Evolutionary conservation across 1,139 yeast species (phyloP), one percentile per base, ranked within the genome.

Genomic region (Debaryomyces coudertii): DNA sequence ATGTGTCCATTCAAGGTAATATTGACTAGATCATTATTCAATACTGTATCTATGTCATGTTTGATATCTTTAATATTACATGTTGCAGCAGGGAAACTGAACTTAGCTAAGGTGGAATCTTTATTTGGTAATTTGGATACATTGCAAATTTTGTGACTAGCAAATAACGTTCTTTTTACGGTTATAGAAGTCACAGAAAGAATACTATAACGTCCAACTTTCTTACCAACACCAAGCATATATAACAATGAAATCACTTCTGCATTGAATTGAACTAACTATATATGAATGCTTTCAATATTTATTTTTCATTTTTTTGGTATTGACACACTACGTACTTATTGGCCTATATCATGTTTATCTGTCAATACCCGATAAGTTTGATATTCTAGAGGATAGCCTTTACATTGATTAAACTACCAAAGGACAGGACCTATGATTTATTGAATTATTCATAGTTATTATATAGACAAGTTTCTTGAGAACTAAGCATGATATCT

Each of bases 1-100:
- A 92, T 77, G 87, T 96, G 95, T 0, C 98, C 98, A 56, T 87
- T 79, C 16, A 88, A 56, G 1, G 72, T 66, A 8, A 78, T 66
- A n/a, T 47, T 47, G 2, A 43, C 40, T 25, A 43, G 49, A 27
- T 30, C 46, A 14, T 42, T 46, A n/a, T 44, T 45, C 38, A 53
- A 48, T 20, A 44, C 56, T 15, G n/a, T 22, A 7, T 53, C 58
- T 11, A 60, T 38, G 12, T 58, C 45, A 9, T 41, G 40, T 15
- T 54, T 45, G 7, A 70, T 51, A 16, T 53, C 55, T 24, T 38
- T 39, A 27, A 74, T 57, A 7, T 66, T 55, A 49, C 69, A 71
- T 1, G 77, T 65, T 7, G 76, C 70, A 2, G 56, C 29, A 1
- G 78, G 77, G 48, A 76, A 76, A 24, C 56, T 56, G 52, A 76